Evolutionary conservation across 495 filamentous ascomycete genomes (phyloP), one percentile per base, ranked within the genome.

Genomic region (Schizothecium vesticola): DNA sequence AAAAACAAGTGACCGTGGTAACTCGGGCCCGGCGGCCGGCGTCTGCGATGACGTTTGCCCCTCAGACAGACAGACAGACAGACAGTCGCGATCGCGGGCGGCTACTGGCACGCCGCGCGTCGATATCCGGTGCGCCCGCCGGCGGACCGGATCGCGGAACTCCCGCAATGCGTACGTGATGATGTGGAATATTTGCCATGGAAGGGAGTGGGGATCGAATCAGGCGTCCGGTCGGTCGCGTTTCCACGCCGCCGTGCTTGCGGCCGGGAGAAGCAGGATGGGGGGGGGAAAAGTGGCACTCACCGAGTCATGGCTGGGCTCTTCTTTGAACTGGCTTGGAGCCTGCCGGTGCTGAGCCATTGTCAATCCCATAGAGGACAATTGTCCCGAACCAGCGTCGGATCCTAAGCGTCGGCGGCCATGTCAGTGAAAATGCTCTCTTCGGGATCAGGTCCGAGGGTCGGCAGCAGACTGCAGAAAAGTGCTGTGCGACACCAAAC

Each of bases 281-380:
- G 65, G 68, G 61, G 29, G 33, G 33, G 58, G 43, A 64, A 73
- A 66, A 74, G 33, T 69, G 62, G 36, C 66, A 79, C 77, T 78
- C 66, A 79, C 77, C 71, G 76, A 75, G 66, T 78, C 77, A 67
- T 75, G 70, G 59, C 74, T 71, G 22, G 76, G 71, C 70, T 79
- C 76, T 71, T 78, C 76, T 67, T 77, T 77, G 64, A 74, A 77
- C 26, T 77, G 77, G 75, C 76, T 74, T 36, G 77, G 67, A 70
- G 77, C 77, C 76, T 78, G 77, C 58, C 77, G 77, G 65, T 77
- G 77, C 66, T 78, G 77, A 68, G 76, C 76, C 77, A 79, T 79
- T 71, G 70, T 76, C 64, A 79, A 74, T 74, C 77, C 77, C 77
- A 79, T 79, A 76, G 73, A 72, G 67, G 31, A 63, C 43, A 59